These are phyloP conservation scores for Fusarium vanettenii DNA, from an alignment of 2,329 filamentous ascomycete species.

Conservation along the genomic window DNA sequence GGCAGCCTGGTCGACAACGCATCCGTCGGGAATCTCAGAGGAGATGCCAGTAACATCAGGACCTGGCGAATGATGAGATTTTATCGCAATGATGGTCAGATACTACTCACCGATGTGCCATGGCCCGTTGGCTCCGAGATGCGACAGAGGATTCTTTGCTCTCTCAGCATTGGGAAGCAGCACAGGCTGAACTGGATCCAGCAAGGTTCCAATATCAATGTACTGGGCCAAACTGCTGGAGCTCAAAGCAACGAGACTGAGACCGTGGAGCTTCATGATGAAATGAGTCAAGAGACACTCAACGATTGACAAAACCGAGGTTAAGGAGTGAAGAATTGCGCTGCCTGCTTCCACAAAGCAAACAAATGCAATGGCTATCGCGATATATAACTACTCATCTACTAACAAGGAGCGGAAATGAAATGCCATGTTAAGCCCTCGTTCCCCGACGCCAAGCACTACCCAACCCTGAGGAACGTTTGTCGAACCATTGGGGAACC, in stretches of 20 bases:
- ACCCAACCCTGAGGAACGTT: neutral
- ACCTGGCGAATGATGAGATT: neutral
- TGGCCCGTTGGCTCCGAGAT: conserved; percentile 65
- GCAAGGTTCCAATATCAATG: conserved; percentile 31
- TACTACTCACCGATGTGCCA: conserved; percentile 58
- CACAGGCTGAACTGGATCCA: conserved; percentile 44
- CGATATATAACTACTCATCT: neutral
- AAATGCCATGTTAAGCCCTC: neutral
- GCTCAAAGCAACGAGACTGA: neutral
- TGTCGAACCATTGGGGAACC: neutral
- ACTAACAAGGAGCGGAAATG: neutral
- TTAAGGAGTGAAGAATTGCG: neutral
- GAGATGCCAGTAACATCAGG: conserved; percentile 68
- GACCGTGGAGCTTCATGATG: neutral
- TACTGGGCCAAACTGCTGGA: neutral
- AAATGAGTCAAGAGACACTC: neutral
- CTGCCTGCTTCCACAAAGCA: neutral
- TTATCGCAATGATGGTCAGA: neutral
- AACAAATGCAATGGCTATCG: neutral
- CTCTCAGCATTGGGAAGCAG: conserved; percentile 38
- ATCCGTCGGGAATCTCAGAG: conserved; percentile 64
- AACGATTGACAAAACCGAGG: neutral
- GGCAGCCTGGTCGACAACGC: conserved; percentile 69
- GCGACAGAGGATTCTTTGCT: conserved; percentile 57
- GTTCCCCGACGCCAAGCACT: neutral